Base-by-base conservation (phyloP, 129 eudicot genomes). In the Deinandra increscens region DNA sequence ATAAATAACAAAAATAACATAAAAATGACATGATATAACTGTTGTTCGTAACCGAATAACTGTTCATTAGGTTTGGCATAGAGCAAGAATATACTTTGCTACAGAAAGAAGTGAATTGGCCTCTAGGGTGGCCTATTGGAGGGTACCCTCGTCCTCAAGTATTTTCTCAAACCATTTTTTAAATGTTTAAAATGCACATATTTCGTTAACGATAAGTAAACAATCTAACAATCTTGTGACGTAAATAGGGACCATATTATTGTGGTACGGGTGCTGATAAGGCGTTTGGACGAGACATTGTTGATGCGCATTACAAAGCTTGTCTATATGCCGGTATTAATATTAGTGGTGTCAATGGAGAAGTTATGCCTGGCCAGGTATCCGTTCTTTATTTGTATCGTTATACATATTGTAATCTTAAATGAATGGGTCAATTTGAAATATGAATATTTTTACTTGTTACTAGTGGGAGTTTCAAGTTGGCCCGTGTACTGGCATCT, bases 351-450 rank as follows among this genome's bases (percentile, higher is more conserved):
- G 61, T 83, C 66, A 91, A 91, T 50, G 97, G 86, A 12, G 97
- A 91, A 74, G 97, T 91, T 43, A 91, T 91, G 97, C 97, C 97
- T 0, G 96, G 96, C 42, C 97, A 91, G 84, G 97, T 91, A 83
- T 34, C 5, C 8, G 37, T 9, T 12, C 0, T 20, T 9, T 23
- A n/a, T 29, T 1, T 6, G 56, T 29, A 37, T 18, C 4, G 0
- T 41, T 34, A 2, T 31, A 23, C 2, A 2, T 29, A 7, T 29
- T 8, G 29, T n/a, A 45, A 48, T 26, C 4, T 44, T 23, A 45
- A 23, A 26, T 64, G 12, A 12, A 19, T 13, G 9, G 3, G 51
- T 53, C 13, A n/a, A 53, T 69, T 23, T 53, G 62, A 7, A 20
- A 18, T 50, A 42, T 4, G 13, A 12, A 11, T n/a, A 9, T 51